Evolutionary conservation across 345 rosid genomes (phyloP).

Genomic region (Nasturtium officinale): DNA sequence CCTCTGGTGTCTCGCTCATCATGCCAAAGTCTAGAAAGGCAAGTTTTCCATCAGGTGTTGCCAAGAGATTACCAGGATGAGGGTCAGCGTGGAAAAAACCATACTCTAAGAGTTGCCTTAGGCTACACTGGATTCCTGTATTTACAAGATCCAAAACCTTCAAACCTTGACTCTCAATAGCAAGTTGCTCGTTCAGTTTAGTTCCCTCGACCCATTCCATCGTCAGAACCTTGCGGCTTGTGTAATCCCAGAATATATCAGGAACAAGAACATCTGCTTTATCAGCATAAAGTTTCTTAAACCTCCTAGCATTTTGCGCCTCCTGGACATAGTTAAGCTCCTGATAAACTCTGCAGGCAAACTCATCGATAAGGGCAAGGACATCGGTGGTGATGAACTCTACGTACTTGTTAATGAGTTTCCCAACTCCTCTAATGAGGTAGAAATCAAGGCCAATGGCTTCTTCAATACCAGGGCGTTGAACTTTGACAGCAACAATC

Average conservation of each 20-base stretch:
- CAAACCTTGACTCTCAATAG: constrained; percentile 89
- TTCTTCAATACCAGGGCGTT: constrained; percentile 90
- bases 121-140: constrained; percentile 93
- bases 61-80: constrained; percentile 98
- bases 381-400: constrained; percentile 81
- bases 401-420: constrained; percentile 71
- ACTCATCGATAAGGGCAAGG: constrained; percentile 86
- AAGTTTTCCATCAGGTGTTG: constrained; percentile 96
- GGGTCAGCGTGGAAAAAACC: constrained; percentile 99
- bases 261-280: constrained; percentile 92
- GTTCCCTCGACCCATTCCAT: constrained; percentile 99
- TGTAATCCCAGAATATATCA: constrained; percentile 96
- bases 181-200: constrained; percentile 81
- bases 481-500: constrained; percentile 91
- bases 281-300: constrained; percentile 90
- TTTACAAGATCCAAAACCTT: constrained; percentile 96
- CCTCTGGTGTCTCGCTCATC: constrained; percentile 99
- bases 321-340: constrained; percentile 98
- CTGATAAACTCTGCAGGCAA: constrained; percentile 87
- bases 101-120: constrained; percentile 91
- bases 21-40: constrained; percentile 98
- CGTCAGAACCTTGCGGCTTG: constrained; percentile 83
- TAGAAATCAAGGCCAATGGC: constrained; percentile 90
- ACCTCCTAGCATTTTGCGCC: constrained; percentile 94
- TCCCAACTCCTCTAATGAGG: constrained; percentile 79